These are phyloP conservation scores for Exserohilum turcica DNA, from an alignment of 2,329 filamentous ascomycete genomes.

Conservation along the genomic window DNA sequence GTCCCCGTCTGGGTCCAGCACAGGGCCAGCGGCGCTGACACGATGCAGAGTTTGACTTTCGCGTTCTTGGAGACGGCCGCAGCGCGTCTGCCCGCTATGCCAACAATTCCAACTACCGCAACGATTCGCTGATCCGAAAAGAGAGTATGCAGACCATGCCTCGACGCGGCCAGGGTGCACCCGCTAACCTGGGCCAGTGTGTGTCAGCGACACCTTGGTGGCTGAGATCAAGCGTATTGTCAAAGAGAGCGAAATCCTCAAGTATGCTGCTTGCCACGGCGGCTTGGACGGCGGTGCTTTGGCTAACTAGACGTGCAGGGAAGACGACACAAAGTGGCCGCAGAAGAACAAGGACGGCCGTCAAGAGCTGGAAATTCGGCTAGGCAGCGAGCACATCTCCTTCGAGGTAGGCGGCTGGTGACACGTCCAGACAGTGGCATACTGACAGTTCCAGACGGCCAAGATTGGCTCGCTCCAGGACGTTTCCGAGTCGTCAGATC, in stretches of 20 bases:
- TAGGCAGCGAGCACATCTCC: slow-evolving; percentile 95
- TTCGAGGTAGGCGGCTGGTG: slow-evolving; percentile 73
- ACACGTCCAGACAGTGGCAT: neutral
- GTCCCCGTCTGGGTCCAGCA: slow-evolving; percentile 2
- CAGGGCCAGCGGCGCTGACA: slow-evolving; percentile 12
- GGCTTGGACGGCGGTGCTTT: neutral
- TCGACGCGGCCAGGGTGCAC: neutral
- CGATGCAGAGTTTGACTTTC: slow-evolving; percentile 88
- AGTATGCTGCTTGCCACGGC: slow-evolving; percentile 60
- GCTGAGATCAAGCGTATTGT: slow-evolving; percentile 97
- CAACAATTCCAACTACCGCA: slow-evolving; percentile 99
- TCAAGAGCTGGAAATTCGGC: slow-evolving; percentile 91
- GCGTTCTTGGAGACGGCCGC: slow-evolving; percentile 86
- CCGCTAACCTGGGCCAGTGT: slow-evolving; percentile 67
- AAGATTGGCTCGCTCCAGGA: slow-evolving; percentile 98
- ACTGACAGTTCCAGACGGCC: slow-evolving; percentile 70
- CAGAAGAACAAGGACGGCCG: slow-evolving; percentile 99
- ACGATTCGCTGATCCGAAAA: slow-evolving; percentile 98
- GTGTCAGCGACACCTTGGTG: slow-evolving; percentile 86
- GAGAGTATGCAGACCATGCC: slow-evolving; percentile 72
- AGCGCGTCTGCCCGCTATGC: slow-evolving; percentile 95
- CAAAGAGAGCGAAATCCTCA: slow-evolving; percentile 95
- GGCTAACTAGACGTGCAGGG: slow-evolving; percentile 60
- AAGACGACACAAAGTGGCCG: slow-evolving; percentile 98
- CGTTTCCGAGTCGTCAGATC: slow-evolving; percentile 93